These are phyloP conservation scores for Camellia oleifera DNA, from an alignment of 179 eudicot species.

Conservation along the genomic window DNA sequence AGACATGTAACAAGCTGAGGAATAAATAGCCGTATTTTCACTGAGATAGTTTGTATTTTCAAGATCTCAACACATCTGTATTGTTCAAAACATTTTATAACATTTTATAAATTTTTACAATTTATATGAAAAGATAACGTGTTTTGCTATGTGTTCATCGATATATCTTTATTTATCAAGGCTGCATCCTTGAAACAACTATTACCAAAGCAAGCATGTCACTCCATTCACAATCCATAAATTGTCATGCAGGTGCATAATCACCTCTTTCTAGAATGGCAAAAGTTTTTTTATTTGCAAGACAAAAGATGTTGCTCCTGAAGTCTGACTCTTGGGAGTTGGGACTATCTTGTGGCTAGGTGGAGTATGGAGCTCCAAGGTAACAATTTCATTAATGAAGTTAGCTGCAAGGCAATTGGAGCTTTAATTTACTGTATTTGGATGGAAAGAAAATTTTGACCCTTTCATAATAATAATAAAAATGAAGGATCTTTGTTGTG, in stretches of 20 bases:
- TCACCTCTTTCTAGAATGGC: neutral
- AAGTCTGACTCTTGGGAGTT: neutral
- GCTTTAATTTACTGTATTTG: neutral
- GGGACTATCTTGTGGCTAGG: neutral
- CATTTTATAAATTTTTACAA: neutral
- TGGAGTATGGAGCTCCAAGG: neutral
- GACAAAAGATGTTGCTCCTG: neutral
- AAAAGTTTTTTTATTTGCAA: neutral
- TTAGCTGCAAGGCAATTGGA: neutral
- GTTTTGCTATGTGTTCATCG: neutral
- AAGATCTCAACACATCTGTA: neutral
- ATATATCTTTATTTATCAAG: neutral
- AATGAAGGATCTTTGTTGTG: neutral
- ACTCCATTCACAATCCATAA: neutral
- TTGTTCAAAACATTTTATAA: neutral
- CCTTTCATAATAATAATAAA: too few species aligned
- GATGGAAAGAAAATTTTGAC: neutral
- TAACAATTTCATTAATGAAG: neutral
- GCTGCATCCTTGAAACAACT: neutral
- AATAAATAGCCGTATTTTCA: neutral
- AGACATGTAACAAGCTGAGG: neutral
- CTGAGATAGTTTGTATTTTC: neutral
- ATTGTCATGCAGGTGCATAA: neutral
- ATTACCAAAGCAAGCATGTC: neutral
- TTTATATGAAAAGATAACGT: neutral